These are phyloP conservation scores for Epichloe glyceriae DNA, from an alignment of 2,329 filamentous ascomycete genomes.

Conservation along the genomic window DNA sequence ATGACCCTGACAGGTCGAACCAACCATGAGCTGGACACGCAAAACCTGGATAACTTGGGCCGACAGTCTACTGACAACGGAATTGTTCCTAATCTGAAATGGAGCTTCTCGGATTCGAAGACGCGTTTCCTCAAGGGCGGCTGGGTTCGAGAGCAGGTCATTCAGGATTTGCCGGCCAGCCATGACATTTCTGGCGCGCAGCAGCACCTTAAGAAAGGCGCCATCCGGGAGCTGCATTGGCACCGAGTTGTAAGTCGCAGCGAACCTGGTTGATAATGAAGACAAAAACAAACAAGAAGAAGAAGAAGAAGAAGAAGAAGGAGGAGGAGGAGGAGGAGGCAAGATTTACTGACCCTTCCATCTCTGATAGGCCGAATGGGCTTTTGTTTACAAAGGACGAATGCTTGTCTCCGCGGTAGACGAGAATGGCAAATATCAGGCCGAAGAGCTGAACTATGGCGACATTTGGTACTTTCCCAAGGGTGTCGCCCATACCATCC, in stretches of 20 bases:
- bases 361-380: constrained; percentile 48
- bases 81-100: constrained; percentile 52
- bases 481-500: constrained; percentile 49
- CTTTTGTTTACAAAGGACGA: constrained; percentile 44
- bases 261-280: not conserved
- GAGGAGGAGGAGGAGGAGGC: no score
- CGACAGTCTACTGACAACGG: constrained; percentile 49
- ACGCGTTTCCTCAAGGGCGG: constrained; percentile 49
- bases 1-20: constrained; percentile 39
- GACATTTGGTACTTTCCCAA: constrained; percentile 61
- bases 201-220: constrained; percentile 54
- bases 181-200: constrained; percentile 56
- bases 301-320: no score
- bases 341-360: not conserved
- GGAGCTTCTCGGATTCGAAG: constrained; percentile 57
- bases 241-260: constrained; percentile 44
- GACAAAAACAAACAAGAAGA: no score
- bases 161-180: constrained; percentile 52
- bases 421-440: constrained; percentile 43
- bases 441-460: constrained; percentile 42
- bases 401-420: constrained; percentile 49
- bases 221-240: constrained; percentile 55
- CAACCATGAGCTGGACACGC: constrained; percentile 44
- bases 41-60: constrained; percentile 52
- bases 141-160: constrained; percentile 53